Percentiles rank a stretch among this genome's conserved stretches.
Conservation (phyloP, 805 yeast species). For the Saccharomycopsis sp. region DNA sequence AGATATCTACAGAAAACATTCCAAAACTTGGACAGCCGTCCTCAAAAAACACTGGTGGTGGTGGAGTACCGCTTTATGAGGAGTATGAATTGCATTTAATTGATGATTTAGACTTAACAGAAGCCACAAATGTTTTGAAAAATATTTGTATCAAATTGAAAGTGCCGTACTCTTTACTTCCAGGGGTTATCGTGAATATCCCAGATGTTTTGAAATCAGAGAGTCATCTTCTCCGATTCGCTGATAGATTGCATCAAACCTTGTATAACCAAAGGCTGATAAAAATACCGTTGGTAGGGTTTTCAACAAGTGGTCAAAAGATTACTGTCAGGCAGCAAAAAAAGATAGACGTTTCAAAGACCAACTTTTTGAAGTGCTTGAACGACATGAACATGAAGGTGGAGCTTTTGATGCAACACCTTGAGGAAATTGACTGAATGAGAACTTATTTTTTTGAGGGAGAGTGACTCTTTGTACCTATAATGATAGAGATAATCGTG, state of each 20-base stretch:
- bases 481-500: too few relatives aligned
- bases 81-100: conserved; percentile 5
- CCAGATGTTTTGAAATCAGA: conserved; percentile 19
- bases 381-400: conserved; percentile 12
- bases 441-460: too few relatives aligned
- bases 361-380: conserved; percentile 10
- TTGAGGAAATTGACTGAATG: not conserved
- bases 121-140: conserved; percentile 13
- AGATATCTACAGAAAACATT: not conserved
- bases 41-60: conserved; percentile 8
- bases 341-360: conserved; percentile 8
- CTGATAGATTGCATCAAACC: conserved; percentile 10
- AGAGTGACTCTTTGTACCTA: too few relatives aligned
- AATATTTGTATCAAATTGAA: conserved; percentile 15
- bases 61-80: conserved; percentile 3
- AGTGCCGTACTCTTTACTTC: conserved; percentile 9
- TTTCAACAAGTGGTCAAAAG: not conserved
- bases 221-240: conserved; percentile 15
- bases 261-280: conserved; percentile 6
- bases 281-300: conserved; percentile 4
- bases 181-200: conserved; percentile 2
- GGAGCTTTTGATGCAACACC: conserved; percentile 5
- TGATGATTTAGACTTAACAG: conserved; percentile 6
- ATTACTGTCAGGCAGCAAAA: not conserved
- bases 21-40: conserved; percentile 5